These are phyloP conservation scores for Toxicodendron radicans DNA, from an alignment of 345 rosid genomes.

Conservation along the genomic window DNA sequence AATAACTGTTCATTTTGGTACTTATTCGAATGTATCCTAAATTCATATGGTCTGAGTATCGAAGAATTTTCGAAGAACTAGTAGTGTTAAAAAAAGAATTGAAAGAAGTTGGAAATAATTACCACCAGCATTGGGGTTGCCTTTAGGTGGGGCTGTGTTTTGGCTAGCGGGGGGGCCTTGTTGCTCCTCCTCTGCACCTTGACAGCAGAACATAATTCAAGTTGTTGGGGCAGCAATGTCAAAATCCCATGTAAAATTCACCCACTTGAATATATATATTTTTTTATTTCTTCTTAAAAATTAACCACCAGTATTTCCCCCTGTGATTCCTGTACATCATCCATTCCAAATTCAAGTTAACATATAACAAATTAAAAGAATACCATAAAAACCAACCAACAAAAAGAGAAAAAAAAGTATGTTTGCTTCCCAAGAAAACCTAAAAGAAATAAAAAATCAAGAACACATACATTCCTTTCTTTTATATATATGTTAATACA, in stretches of 20 bases:
- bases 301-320: neutral
- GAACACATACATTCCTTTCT: too few relatives aligned
- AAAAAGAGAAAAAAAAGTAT: neutral
- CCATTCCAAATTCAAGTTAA: neutral
- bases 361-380: too few relatives aligned
- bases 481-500: too few relatives aligned
- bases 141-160: conserved; percentile 71
- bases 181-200: conserved; percentile 83
- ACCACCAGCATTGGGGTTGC: conserved; percentile 52
- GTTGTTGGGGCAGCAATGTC: conserved; percentile 17
- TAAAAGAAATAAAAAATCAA: neutral
- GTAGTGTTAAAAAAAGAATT: neutral
- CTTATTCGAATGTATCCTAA: too few relatives aligned
- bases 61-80: neutral
- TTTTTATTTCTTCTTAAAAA: neutral
- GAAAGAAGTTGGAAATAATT: neutral
- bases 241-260: conserved; percentile 14
- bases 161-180: conserved; percentile 66
- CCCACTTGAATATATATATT: too few relatives aligned
- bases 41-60: neutral
- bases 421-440: neutral
- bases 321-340: conserved; percentile 19
- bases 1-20: too few relatives aligned
- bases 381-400: neutral
- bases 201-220: conserved; percentile 82